A percentile compares a stretch with the other conserved stretches of the same genome.
Evolutionary conservation across 352 stramenopile species (phyloP).

Genomic region (Peronosclerospora sorghi): DNA sequence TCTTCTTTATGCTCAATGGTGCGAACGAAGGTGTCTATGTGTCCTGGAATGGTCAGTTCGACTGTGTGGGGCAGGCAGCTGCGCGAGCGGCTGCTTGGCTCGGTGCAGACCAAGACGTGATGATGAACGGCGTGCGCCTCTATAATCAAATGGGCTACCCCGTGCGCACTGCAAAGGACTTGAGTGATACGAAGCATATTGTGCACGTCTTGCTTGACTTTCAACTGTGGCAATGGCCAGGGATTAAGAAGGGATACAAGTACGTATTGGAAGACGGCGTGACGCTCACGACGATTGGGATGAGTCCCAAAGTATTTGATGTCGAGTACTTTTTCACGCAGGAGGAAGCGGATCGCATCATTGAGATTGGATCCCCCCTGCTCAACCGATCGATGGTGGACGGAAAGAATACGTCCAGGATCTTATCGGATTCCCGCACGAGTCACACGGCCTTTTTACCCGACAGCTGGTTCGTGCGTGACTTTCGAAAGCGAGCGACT

Average conservation of each 20-base stretch:
- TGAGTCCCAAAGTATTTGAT: slow-evolving; percentile 64
- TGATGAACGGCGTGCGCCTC: slow-evolving; percentile 59
- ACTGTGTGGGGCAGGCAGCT: slow-evolving; percentile 36
- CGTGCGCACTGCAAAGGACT: slow-evolving; percentile 35
- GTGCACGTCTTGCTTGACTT: slow-evolving; percentile 76
- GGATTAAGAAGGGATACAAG: slow-evolving; percentile 66
- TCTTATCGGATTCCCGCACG: slow-evolving; percentile 54
- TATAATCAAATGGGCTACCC: slow-evolving; percentile 60
- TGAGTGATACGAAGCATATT: slow-evolving; percentile 42
- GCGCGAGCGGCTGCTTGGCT: slow-evolving; percentile 41
- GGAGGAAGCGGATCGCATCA: slow-evolving; percentile 44
- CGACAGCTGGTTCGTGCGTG: slow-evolving; percentile 51
- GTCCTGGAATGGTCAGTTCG: slow-evolving; percentile 64
- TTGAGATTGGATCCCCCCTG: slow-evolving; percentile 32
- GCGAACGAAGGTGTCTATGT: slow-evolving; percentile 72
- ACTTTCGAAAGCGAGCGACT: slow-evolving; percentile 58
- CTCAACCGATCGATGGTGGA: slow-evolving; percentile 66
- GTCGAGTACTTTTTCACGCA: slow-evolving; percentile 57
- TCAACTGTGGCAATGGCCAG: slow-evolving; percentile 77
- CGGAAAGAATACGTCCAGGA: slow-evolving; percentile 44
- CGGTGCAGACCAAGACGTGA: slow-evolving; percentile 51
- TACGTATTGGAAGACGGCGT: slow-evolving; percentile 65
- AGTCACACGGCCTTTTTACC: slow-evolving; percentile 75
- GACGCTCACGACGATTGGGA: slow-evolving; percentile 53
- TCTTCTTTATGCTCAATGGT: slow-evolving; percentile 83